A percentile compares a stretch with the other conserved stretches of the same genome.
Conservation (phyloP, 2,329 filamentous ascomycete genomes). For the Colletotrichum gloeosporioides region DNA sequence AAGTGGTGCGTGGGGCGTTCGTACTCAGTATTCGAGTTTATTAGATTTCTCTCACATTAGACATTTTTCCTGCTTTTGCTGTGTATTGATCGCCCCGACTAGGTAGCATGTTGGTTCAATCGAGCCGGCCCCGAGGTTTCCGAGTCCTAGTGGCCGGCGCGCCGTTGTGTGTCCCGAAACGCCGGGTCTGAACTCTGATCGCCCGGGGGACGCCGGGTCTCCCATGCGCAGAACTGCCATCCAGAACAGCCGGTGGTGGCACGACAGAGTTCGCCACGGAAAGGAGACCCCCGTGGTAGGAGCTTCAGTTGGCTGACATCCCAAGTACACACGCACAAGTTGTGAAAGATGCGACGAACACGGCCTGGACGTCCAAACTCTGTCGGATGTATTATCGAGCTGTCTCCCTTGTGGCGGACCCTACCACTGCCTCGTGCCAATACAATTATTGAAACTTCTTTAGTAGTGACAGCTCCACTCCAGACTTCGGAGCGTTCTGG, state of each 20-base stretch:
- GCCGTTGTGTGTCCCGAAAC: neutral
- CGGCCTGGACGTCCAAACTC: neutral
- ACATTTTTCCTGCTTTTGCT: neutral
- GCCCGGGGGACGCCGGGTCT: neutral
- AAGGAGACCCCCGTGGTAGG: neutral
- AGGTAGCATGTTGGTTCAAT: neutral
- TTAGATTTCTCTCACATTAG: neutral
- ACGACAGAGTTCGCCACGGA: neutral
- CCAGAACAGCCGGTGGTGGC: neutral
- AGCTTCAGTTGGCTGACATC: neutral
- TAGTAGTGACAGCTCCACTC: neutral
- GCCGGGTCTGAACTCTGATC: neutral
- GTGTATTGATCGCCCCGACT: neutral
- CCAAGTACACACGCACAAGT: neutral
- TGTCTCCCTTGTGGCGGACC: neutral
- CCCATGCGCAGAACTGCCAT: neutral
- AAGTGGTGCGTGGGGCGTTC: neutral
- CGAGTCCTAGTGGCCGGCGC: neutral
- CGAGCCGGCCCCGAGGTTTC: neutral
- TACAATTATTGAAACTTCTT: neutral
- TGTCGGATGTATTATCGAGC: neutral
- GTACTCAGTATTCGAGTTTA: neutral
- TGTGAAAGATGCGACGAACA: neutral
- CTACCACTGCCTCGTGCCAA: neutral
- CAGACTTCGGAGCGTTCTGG: neutral